Evolutionary conservation across 2,329 filamentous ascomycete genomes (phyloP), one percentile per base, ranked within the genome.

Genomic region (Tricladium varicosporioides): DNA sequence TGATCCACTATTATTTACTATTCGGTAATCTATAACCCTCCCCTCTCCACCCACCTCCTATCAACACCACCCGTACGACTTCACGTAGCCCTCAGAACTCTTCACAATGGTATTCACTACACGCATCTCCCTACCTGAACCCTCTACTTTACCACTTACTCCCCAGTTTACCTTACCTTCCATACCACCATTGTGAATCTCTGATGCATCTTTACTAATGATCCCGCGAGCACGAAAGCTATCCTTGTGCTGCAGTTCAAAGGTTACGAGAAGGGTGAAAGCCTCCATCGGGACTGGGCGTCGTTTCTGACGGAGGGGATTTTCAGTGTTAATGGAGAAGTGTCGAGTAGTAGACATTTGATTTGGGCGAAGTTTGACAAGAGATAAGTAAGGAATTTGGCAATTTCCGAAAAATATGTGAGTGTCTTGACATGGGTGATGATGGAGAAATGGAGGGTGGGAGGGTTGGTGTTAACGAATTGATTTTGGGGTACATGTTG

Each of bases 251-350:
- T 15, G 5, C 33, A 53, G n/a, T 53, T 53, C 27, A 18, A 42
- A 3, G 51, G 46, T 22, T 53, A 46, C 27, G 51, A 18, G 2
- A 53, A 53, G 22, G 51, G 51, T 42, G 10, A 53, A 42, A 33
- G 9, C 3, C 46, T 46, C 22, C 51, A 46, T 31, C 3, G 32
- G 2, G 40, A 27, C 27, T 53, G 40, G 40, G 27, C 45, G 27
- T 18, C 40, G 3, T 27, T 27, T 27, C 19, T 46, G 5, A 42
- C 42, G 5, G 42, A 53, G 7, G 18, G 42, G 18, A 53, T 53
- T 22, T 53, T 53, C n/a, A 43, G 5, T n/a, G 43, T 40, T 9
- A 42, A 53, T 22, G 16, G n/a, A 13, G 18, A 33, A 46, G 5
- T 7, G 40, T 53, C 19, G 51, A 40, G 9, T 5, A 53, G 51